phyloP scores from a whole-genome alignment of 2,329 filamentous ascomycete species.

The Aspergillus cejpii region DNA sequence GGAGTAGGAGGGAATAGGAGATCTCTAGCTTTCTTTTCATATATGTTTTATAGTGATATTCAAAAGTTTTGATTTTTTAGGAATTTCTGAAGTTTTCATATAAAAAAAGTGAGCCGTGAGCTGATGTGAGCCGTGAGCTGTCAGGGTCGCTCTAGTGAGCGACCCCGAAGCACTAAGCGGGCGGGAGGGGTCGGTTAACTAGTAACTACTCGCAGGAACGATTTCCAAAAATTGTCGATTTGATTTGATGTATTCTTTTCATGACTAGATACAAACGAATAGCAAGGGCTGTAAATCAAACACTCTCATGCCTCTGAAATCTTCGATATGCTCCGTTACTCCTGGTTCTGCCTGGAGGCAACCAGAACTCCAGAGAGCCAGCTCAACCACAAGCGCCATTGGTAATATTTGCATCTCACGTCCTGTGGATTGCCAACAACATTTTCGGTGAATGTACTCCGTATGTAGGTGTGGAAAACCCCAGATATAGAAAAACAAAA shows the following conservation, averaged over 20 bases:
- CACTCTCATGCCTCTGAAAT: neutral
- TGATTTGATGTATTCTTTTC: neutral
- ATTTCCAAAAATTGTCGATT: neutral
- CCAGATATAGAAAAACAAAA: neutral
- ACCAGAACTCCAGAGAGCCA: constrained; percentile 3
- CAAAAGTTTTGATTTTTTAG: too few species aligned
- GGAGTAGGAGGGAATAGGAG: too few species aligned
- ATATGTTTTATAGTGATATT: too few species aligned
- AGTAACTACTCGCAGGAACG: too few species aligned
- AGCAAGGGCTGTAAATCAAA: neutral
- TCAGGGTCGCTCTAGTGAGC: too few species aligned
- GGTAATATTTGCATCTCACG: constrained; percentile 4
- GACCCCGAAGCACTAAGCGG: too few species aligned
- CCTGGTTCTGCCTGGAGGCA: neutral
- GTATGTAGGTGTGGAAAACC: constrained; percentile 6
- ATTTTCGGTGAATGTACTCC: constrained; percentile 9
- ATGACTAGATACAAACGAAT: neutral
- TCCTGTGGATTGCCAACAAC: constrained; percentile 5
- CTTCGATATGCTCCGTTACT: neutral
- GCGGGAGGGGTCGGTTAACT: too few species aligned
- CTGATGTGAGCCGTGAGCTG: too few species aligned
- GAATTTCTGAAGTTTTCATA: too few species aligned
- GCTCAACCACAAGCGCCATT: constrained; percentile 30
- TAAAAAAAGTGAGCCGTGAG: too few species aligned
- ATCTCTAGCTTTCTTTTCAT: too few species aligned